These are phyloP conservation scores for Parietichytrium sp. DNA, from an alignment of 108 stramenopile genomes.

Conservation along the genomic window DNA sequence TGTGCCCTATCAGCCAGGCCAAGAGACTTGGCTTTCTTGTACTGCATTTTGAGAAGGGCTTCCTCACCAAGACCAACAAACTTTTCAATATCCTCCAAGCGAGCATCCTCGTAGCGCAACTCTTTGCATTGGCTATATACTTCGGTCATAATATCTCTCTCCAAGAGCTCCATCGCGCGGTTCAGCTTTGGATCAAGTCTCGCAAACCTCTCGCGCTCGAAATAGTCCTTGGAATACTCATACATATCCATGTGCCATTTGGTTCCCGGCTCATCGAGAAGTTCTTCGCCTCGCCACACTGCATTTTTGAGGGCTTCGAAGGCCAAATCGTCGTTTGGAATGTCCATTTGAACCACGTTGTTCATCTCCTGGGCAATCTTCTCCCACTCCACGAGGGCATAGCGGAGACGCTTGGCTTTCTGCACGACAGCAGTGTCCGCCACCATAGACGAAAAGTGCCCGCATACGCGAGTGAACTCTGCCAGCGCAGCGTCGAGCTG, in stretches of 20 bases:
- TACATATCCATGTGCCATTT: conserved; percentile 42
- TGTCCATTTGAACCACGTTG: background rate
- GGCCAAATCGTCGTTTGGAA: conserved; percentile 43
- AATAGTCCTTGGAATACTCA: conserved; percentile 22
- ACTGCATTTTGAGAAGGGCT: conserved; percentile 57
- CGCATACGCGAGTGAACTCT: conserved; percentile 35
- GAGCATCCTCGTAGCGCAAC: conserved; percentile 34
- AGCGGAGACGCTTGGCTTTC: conserved; percentile 3
- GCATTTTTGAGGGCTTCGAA: conserved; percentile 43
- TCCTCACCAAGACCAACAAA: conserved; percentile 53
- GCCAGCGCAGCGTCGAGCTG: conserved; percentile 35
- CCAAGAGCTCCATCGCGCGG: conserved; percentile 40
- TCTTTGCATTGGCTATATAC: conserved; percentile 40
- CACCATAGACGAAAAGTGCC: conserved; percentile 37
- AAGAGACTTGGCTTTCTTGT: conserved; percentile 55
- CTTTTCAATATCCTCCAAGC: conserved; percentile 51
- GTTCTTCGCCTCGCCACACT: background rate
- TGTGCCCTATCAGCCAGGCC: conserved; percentile 57
- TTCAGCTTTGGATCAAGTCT: conserved; percentile 21
- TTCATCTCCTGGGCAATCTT: conserved; percentile 38
- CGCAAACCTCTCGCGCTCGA: conserved; percentile 23
- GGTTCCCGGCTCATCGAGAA: conserved; percentile 30
- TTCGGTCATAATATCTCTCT: conserved; percentile 47
- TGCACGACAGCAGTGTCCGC: conserved; percentile 30
- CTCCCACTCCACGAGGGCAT: conserved; percentile 7